Evolutionary conservation across 345 rosid species (phyloP).

Genomic region (Salix exigua): DNA sequence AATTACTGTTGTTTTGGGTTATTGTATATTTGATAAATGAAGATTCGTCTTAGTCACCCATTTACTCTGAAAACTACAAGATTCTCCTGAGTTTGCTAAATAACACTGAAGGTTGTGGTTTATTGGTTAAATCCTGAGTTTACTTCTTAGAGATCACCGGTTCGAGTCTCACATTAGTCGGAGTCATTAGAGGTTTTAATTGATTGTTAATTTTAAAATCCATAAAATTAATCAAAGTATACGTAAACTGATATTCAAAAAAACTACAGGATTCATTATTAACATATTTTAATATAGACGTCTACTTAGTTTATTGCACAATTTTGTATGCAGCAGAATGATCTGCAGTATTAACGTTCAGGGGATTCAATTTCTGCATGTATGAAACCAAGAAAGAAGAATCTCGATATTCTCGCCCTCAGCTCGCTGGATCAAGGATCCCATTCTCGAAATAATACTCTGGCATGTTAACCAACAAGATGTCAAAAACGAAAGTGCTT

Average conservation of each 20-base stretch:
- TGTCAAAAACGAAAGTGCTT: too few relatives aligned
- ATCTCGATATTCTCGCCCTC: background rate
- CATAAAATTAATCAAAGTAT: fast-evolving
- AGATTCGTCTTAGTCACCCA: background rate
- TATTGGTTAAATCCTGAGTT: fast-evolving
- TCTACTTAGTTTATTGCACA: background rate
- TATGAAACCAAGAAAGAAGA: background rate
- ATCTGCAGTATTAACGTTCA: background rate
- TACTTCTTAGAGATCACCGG: too few relatives aligned
- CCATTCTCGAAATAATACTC: background rate
- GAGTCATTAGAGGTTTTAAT: too few relatives aligned
- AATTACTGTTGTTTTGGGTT: too few relatives aligned
- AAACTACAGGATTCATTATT: too few relatives aligned
- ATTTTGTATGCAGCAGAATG: background rate
- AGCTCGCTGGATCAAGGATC: background rate
- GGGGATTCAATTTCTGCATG: background rate
- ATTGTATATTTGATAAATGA: background rate
- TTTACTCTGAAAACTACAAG: background rate
- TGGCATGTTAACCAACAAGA: background rate
- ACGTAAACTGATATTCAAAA: too few relatives aligned
- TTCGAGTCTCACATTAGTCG: too few relatives aligned
- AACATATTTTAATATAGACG: background rate
- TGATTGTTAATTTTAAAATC: too few relatives aligned
- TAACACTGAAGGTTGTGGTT: too few relatives aligned
- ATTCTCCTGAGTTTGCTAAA: too few relatives aligned